Evolutionary conservation across 1,284 basidiomycete genomes (phyloP), one percentile per base, ranked within the genome.

Genomic region (Malassezia japonica): DNA sequence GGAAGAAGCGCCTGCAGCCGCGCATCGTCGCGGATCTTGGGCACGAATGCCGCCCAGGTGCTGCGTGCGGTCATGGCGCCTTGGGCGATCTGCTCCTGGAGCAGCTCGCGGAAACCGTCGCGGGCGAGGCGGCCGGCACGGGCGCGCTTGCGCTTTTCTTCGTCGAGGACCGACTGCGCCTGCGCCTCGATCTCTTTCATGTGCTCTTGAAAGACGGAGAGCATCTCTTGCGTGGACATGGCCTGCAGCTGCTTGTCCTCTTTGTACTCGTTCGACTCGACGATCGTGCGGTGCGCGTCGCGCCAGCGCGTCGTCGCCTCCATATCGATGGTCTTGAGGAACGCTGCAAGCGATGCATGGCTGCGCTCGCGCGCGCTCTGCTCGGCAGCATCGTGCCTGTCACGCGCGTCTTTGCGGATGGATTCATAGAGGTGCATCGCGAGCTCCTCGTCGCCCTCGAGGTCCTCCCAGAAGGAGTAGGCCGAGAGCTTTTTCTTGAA

Each of bases 41-140:
- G 83, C 60, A 87, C 87, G 21, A 90, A 79, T 29, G 85, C 79
- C 72, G 89, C 89, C 91, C 91, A 98, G 69, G 89, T 92, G 2
- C 83, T 82, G 25, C 83, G 81, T 6, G 89, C 83, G 44, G 80
- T 83, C 72, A 98, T 80, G 43, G 82, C 78, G 6, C 86, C 83
- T 0, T 77, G 72, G 2, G 78, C 75, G 8, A 84, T 76, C 10
- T 94, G 76, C 50, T 82, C 83, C 40, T 81, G 76, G 7, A 99
- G 77, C 13, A 95, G 76, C 10, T 77, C 77, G 82, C 87, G 54
- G 46, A 63, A 70, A 4, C 49, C 65, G 18, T 64, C 67, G 20
- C 70, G 46, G 29, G 53, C 57, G 55, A 64, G 49, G 9, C 68
- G 53, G 28, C 16, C 43, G 46, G 3, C 61, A 28, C 28, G 54